Conservation (phyloP, 2,329 filamentous ascomycete genomes). For the Periconia digitata region DNA sequence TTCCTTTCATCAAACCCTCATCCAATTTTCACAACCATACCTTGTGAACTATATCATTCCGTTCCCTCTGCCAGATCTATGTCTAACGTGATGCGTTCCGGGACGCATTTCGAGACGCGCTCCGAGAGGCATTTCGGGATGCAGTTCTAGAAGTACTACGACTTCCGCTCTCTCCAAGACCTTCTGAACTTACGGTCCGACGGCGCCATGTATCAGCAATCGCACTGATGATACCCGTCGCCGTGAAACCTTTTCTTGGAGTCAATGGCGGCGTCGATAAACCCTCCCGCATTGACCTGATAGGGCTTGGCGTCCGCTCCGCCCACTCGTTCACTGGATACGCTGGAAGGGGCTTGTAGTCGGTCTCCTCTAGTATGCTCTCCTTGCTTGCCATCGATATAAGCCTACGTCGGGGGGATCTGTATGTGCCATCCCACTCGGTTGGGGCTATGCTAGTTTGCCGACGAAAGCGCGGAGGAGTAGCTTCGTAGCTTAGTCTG, state of each 20-base stretch:
- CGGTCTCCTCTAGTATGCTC: conserved; percentile 13
- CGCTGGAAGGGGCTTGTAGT: conserved; percentile 25
- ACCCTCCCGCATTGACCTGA: conserved; percentile 21
- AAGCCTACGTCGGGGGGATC: conserved; percentile 10
- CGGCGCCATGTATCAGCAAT: conserved; percentile 29
- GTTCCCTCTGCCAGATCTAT: no score
- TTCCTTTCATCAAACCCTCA: background rate
- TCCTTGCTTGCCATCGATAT: conserved; percentile 22
- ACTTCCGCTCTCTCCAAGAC: conserved; percentile 2
- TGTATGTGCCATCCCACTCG: conserved; percentile 20
- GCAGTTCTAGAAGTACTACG: background rate
- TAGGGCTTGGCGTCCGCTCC: conserved; percentile 30
- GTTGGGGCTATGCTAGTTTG: conserved; percentile 28
- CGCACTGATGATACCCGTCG: conserved; percentile 21
- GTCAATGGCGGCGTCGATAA: conserved; percentile 23
- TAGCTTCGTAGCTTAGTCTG: conserved; percentile 7
- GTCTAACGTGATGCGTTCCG: background rate
- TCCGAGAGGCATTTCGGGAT: background rate
- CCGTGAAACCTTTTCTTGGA: conserved; percentile 13
- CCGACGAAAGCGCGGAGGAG: conserved; percentile 14
- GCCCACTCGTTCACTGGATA: conserved; percentile 30
- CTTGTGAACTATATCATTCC: no score
- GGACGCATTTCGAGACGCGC: background rate
- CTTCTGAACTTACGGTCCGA: conserved; percentile 13
- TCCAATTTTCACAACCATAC: no score